Evolutionary conservation across 2,329 filamentous ascomycete species (phyloP), one percentile per base, ranked within the genome.

Genomic region (Domatiomyces catenatus): DNA sequence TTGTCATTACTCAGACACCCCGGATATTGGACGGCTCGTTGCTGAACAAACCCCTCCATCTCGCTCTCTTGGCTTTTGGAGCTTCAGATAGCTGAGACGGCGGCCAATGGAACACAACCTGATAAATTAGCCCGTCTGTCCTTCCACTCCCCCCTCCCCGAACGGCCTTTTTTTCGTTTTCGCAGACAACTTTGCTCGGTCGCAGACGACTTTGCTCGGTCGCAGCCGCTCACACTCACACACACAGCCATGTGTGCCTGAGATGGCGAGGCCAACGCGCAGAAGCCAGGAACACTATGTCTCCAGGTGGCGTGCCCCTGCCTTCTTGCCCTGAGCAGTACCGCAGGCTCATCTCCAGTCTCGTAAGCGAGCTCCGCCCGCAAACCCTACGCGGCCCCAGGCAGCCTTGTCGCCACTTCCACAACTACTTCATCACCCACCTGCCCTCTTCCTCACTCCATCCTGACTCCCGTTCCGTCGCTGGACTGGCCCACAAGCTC

Each of bases 401-500:
- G 28, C 32, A 46, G 19, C 61, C 59, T 51, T 70, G 68, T 48
- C 75, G 77, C 46, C 66, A 68, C 55, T 96, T 96, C 67, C 88
- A 95, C 71, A 88, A 93, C 60, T 96, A 98, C 72, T 98, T 98
- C 67, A 86, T 96, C 53, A 94, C 92, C 7, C 87, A 95, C 66
- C 77, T 98, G 1, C 90, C 92, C 3, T 94, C 88, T 17, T 93
- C 88, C 12, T 95, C 89, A 2, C 75, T 94, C 44, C 86, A 95
- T 60, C 90, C 92, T 6, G 90, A 96, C 67, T 84, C 85, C 36
- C 75, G 80, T 50, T 70, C 73, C 19, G 69, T 75, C 17, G 63
- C 70, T 24, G 81, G 80, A 2, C 80, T 80, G 26, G 83, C 86
- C 59, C 88, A 94, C 66, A 89, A 92, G 65, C 78, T 95, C 5